Evolutionary conservation across 257 asterid genomes (phyloP), one percentile per base, ranked within the genome.

Genomic region (Nyctanthes arbortristis): DNA sequence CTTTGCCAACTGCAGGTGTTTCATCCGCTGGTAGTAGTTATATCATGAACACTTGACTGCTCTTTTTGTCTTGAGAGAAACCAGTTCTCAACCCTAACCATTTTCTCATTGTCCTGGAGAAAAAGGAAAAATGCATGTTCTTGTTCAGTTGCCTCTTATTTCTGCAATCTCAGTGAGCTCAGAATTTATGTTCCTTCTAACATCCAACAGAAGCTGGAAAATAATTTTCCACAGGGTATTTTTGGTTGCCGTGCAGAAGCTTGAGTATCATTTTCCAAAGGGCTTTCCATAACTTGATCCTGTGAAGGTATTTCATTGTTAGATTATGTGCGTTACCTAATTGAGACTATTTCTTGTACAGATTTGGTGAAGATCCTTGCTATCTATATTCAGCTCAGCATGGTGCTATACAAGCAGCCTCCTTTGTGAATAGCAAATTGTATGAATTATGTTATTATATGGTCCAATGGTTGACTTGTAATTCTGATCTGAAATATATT

Each of bases 91-190:
- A 67, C 93, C 89, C 61, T 91, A 88, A 81, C 97, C 99, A 56
- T 82, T 86, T 67, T 97, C 95, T 77, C 91, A 96, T 63, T 79
- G 81, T 59, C 93, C 87, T 60, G 97, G 97, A 79, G 96, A 94
- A 71, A 90, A 88, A 75, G 97, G 97, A 52, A 97, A 94, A 86
- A 94, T 94, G 99, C 99, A 89, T 74, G 97, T 94, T 77, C 97
- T 96, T 71, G 97, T 94, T 71, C 99, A 94, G 73, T 72, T 91
- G 83, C 91, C 92, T 73, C 88, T 94, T 62, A 85, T 94, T 81
- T 91, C 97, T 77, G 87, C 93, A 9, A n/a, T n/a, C 82, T 91
- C 67, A 91, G 99, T 84, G 88, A 85, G 80, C 85, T 94, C 62
- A 82, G 87, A 77, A 79, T 94, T 79, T 85, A 96, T 14, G 82